Base-by-base conservation (phyloP, 2,329 filamentous ascomycete species). In the Talaromyces sp. region DNA sequence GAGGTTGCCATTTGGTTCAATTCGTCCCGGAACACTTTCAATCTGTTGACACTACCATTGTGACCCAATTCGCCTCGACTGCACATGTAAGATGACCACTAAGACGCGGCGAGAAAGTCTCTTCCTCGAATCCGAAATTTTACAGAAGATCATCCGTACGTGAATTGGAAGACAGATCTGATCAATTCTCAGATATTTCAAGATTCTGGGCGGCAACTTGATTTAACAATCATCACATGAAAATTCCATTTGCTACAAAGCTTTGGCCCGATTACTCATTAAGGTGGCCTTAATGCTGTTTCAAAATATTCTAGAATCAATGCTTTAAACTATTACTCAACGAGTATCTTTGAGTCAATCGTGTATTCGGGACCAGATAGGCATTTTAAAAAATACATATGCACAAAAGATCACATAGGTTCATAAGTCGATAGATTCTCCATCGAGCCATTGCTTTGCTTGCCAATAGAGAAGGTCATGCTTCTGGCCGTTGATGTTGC, bases 1-100 rank as follows among this genome's bases (percentile, higher is more conserved):
- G 72, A 80, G 88, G 43, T 80, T 90, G 0, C 88, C 89, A 0
- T 79, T 91, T 3, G 82, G 85, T 90, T 66, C 89, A 91, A 74
- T 83, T 82, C 61, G 78, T 90, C 3, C 88, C 89, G 0, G 88
- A 88, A 88, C 1, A 68, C 86, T 5, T 76, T 88, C 27, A 80
- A 91, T 14, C 78, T 88, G 35, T 37, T 79, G 16, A 85, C 86
- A 68, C 89, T 91, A 82, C 72, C 85, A 1, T 74, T 88, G 60
- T 88, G 87, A 71, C 84, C 85, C 70, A 88, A 90, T 70, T 88
- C 86, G 7, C 88, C 88, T 14, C 83, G 89, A 68, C 91, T 86
- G 84, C 83, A 89, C 27, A 89, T 88, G 27, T 85, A 87, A 69
- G 82, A 86, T 70, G 88, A 90, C 70, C 83, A 87, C 68, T 90